Evolutionary conservation across 768 basidiomycete genomes (phyloP), one percentile per base, ranked within the genome.

Genomic region (Psilocybe tampanensis): DNA sequence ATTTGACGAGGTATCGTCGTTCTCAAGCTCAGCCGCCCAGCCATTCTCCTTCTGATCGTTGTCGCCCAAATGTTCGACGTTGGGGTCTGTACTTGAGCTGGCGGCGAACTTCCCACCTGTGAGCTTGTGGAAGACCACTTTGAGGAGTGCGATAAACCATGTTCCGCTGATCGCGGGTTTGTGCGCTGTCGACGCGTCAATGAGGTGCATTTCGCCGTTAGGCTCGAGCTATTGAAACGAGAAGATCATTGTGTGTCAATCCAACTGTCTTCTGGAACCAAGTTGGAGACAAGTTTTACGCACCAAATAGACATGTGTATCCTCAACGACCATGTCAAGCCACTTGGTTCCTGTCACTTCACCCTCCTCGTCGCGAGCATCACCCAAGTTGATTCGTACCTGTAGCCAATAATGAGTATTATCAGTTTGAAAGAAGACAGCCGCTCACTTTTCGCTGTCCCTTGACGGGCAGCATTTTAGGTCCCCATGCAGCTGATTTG

Each of bases 291-390:
- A n/a, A n/a, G 41, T 13, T 2, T 21, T 45, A 80, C 89, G 70
- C 67, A 92, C 90, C 55, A 94, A 79, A 72, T 83, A 94, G 39
- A 94, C 91, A 34, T 86, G 67, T 42, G 81, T 75, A 43, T 86
- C 86, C 56, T 93, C 89, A 11, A 95, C 93, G 18, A 93, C 79
- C 86, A 94, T 86, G 58, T 94, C 92, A 56, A 94, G 75, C 73
- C 74, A 80, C 68, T 80, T 83, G 8, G 79, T 82, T 26, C 71
- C 68, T 21, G 74, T 66, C 17, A 70, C 60, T 55, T 81, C 79
- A 3, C 87, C 88, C 52, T 84, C 85, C 56, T 83, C 86, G 61
- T 87, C 83, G 47, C 74, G 73, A 13, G 72, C 69, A 26, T 81
- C 85, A 12, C 86, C 86, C 4, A 89, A 71, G 65, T 85, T 89